Evolutionary conservation across 441 rosid species (phyloP), one percentile per base, ranked within the genome.

Genomic region (Pelargonium citronellum): DNA sequence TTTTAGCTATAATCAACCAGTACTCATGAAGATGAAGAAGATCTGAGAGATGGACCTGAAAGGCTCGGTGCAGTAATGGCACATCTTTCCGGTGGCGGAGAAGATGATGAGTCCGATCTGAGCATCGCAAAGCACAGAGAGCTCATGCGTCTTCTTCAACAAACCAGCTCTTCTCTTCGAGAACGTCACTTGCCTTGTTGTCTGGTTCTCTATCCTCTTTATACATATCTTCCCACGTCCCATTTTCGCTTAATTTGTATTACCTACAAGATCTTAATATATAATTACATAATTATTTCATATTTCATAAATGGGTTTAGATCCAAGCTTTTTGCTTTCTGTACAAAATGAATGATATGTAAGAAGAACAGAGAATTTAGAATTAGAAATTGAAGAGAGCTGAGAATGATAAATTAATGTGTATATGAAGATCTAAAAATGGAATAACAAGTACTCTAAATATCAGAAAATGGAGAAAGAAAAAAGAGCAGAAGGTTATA

Each of bases 141-240:
- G 87, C 47, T 89, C 94, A 44, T 83, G 88, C 0, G 94, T 89
- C 74, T 89, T 89, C 88, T 89, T 89, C 78, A 89, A 68, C 57
- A 88, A 84, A 5, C 94, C 94, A 2, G 80, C 83, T 47, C 94
- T 67, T 2, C 94, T 75, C 79, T 88, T 88, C 0, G 94, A 86
- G 47, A 87, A 88, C 1, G 94, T 88, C 0, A 88, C 94, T 69
- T 88, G 94, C 75, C 94, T 83, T 1, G 91, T 88, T 0, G 91
- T 88, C 75, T 82, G 86, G 88, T 88, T 88, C 74, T 88, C 94
- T 17, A 88, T 88, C 84, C 84, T 83, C 79, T 73, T 82, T 41
- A 88, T 88, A 24, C 79, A 66, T 75, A 87, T 87, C 86, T 88
- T 88, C 53, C 94, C 94, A 17, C 94, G 78, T 22, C 94, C 94